Evolutionary conservation across 345 rosid genomes (phyloP).

Genomic region (Populus ilicifolia): DNA sequence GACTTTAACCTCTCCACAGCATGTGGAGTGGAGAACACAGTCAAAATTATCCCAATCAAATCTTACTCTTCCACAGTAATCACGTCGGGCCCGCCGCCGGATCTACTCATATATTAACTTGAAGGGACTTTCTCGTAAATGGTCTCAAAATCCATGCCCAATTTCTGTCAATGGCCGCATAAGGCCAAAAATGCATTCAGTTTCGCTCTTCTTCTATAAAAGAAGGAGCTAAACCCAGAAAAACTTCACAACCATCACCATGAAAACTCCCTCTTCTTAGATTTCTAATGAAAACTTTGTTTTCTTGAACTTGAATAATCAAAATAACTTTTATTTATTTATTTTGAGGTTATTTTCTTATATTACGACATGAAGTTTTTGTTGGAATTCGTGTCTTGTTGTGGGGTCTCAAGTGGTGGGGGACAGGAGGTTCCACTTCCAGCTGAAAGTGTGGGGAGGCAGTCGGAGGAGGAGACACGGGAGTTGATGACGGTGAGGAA

Average conservation of each 20-base stretch:
- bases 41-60: neutral
- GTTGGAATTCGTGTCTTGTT: slow-evolving; percentile 49
- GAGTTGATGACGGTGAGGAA: slow-evolving; percentile 16
- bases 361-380: slow-evolving; percentile 38
- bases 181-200: neutral
- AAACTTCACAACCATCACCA: neutral
- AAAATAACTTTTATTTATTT: neutral
- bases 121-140: neutral
- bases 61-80: too few relatives aligned
- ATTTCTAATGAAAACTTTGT: neutral
- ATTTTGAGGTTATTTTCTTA: neutral
- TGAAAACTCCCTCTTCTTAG: neutral
- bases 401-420: slow-evolving; percentile 14
- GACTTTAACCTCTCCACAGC: neutral
- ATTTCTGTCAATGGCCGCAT: neutral
- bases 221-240: neutral
- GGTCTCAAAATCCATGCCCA: neutral
- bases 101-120: too few relatives aligned
- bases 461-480: slow-evolving; percentile 25
- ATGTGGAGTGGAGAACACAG: neutral
- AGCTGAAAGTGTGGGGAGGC: neutral
- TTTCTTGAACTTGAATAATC: neutral
- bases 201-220: neutral
- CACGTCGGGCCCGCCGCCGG: neutral
- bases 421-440: neutral